Evolutionary conservation across 495 filamentous ascomycete genomes (phyloP).

Genomic region (Xylaria telfairii): DNA sequence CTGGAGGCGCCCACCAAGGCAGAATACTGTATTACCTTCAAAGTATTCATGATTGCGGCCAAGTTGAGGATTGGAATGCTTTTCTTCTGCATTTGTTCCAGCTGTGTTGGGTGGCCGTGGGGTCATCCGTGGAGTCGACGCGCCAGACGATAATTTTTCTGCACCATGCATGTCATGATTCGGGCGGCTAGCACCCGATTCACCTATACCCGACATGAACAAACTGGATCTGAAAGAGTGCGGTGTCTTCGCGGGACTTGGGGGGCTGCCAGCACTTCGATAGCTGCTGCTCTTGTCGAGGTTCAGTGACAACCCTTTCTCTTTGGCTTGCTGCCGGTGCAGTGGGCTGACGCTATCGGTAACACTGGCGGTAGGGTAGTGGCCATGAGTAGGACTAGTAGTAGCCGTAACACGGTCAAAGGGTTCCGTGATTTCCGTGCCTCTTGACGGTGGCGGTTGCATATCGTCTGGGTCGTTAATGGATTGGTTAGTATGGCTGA

Average conservation of each 20-base stretch:
- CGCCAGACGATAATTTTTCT: slow-evolving; percentile 76
- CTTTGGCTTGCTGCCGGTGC: slow-evolving; percentile 59
- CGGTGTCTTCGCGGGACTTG: slow-evolving; percentile 69
- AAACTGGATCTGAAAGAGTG: slow-evolving; percentile 75
- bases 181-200: slow-evolving; percentile 53
- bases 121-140: slow-evolving; percentile 71
- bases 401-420: slow-evolving; percentile 72
- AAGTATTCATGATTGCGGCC: slow-evolving; percentile 91
- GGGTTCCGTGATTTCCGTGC: slow-evolving; percentile 76
- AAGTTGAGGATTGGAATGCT: slow-evolving; percentile 47
- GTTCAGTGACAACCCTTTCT: slow-evolving; percentile 62
- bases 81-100: slow-evolving; percentile 33
- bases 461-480: slow-evolving; percentile 57
- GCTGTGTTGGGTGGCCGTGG: slow-evolving; percentile 39
- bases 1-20: slow-evolving; percentile 80
- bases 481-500: slow-evolving; percentile 38
- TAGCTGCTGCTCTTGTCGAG: slow-evolving; percentile 59
- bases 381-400: slow-evolving; percentile 71
- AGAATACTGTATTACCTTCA: slow-evolving; percentile 89
- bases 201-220: slow-evolving; percentile 58
- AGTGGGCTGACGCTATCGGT: slow-evolving; percentile 78
- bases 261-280: slow-evolving; percentile 46
- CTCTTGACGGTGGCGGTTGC: slow-evolving; percentile 69
- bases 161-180: slow-evolving; percentile 65
- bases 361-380: slow-evolving; percentile 69